A percentile compares a stretch with the other conserved stretches of the same genome.
Evolutionary conservation across 176 grass and related monocot genomes (phyloP).

Genomic region (Carex scoparia): DNA sequence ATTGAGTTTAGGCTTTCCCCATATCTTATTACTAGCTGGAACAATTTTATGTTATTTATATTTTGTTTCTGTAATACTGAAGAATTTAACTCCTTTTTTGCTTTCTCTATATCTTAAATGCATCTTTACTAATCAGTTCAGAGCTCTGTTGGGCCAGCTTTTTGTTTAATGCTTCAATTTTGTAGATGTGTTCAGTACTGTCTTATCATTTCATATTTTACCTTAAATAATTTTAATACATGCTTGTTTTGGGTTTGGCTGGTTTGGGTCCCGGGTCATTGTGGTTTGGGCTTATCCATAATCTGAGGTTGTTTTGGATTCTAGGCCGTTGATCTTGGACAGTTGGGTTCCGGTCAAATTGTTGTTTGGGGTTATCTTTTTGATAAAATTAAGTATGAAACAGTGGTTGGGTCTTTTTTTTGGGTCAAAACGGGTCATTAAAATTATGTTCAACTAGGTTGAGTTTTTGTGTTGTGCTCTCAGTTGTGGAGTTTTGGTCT

Average conservation of each 20-base stretch:
- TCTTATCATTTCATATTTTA: neutral
- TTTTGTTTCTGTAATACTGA: neutral
- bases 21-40: constrained; percentile 12
- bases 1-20: constrained; percentile 9
- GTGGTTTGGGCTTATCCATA: neutral
- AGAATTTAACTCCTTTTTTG: neutral
- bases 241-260: neutral
- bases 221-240: neutral
- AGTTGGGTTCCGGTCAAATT: neutral
- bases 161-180: neutral
- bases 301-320: no score
- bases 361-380: neutral
- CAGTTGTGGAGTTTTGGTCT: neutral
- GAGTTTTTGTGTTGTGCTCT: neutral
- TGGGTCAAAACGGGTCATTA: neutral
- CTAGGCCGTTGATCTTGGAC: neutral
- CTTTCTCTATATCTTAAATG: neutral
- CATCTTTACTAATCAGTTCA: neutral
- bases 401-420: neutral
- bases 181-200: neutral
- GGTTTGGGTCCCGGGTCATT: neutral
- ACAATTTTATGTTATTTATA: neutral
- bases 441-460: neutral
- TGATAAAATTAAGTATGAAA: neutral
- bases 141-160: neutral